Base-by-base conservation (phyloP, 1,284 basidiomycete species). In the Sporisorium exsertum region DNA sequence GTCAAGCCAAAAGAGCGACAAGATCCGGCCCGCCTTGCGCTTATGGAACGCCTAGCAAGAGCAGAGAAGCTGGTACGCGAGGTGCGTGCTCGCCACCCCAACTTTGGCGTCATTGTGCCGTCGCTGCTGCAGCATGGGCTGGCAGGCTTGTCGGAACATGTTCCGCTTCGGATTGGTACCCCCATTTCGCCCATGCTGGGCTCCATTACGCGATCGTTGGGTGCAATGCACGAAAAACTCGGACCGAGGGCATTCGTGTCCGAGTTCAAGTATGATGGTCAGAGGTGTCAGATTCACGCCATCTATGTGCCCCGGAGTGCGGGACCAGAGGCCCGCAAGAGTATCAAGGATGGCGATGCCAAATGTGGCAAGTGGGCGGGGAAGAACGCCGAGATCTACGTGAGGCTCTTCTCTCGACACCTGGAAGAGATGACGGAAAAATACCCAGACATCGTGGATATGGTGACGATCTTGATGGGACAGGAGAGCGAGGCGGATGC, bases 361-460 rank as follows among this genome's bases (percentile, higher is more conserved):
- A 77, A 63, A 37, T 61, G 59, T 20, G 84, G 72, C 26, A 84
- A 70, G 58, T 84, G 84, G 80, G 78, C 60, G n/a, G 82, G 71
- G 32, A 61, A 70, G 22, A 15, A 80, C 18, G 67, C 58, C 13
- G 72, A 77, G 45, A 81, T 88, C 24, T 88, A 87, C 67, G 89
- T 94, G 40, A 89, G 91, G 56, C 88, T 96, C 49, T 97, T 97
- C 87, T 93, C 92, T 63, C 89, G 94, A 33, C 94, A 96, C 87
- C 87, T 97, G 27, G 94, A 96, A 86, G 92, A 95, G 80, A 95
- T 95, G 93, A 95, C 93, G 3, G 90, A 64, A 37, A 86, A 94
- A 91, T 97, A 97, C 84, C 95, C 95, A 13, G 95, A 97, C 86
- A 89, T 97, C 37, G 88, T 90, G 63, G 88, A 88, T 24, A 65